Conservation (phyloP, 495 filamentous ascomycete genomes). For the Tuber umbilicatum region DNA sequence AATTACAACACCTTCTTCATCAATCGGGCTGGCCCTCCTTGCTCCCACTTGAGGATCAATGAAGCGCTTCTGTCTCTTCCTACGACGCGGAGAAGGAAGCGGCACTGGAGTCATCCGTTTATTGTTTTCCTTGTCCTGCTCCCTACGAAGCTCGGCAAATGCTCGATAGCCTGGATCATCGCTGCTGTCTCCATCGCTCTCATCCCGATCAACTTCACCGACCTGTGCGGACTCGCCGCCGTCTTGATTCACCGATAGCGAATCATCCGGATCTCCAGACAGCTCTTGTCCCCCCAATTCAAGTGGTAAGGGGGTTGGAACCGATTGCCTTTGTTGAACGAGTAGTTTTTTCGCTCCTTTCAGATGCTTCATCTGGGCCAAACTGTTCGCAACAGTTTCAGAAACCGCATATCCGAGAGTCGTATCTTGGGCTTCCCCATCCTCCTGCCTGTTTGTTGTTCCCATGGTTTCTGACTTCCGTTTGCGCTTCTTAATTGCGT, state of each 20-base stretch:
- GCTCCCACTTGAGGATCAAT: conserved; percentile 26
- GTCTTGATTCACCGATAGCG: background rate
- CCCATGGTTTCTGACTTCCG: background rate
- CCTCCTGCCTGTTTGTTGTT: background rate
- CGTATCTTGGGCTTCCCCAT: background rate
- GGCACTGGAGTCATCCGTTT: conserved; percentile 12
- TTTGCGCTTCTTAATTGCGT: background rate
- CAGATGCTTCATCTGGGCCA: conserved; percentile 12
- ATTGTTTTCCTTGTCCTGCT: conserved; percentile 29
- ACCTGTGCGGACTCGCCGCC: background rate
- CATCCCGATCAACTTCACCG: background rate
- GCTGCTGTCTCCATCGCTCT: background rate
- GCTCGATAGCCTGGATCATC: background rate
- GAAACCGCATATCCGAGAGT: background rate
- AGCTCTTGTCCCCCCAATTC: background rate
- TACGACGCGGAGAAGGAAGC: conserved; percentile 12
- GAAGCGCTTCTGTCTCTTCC: conserved; percentile 21
- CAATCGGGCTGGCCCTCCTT: conserved; percentile 22
- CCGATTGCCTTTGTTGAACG: background rate
- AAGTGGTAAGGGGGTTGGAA: background rate
- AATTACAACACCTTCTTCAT: conserved; percentile 4
- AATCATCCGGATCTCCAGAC: background rate
- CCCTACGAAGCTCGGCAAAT: background rate
- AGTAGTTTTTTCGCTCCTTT: conserved; percentile 10
- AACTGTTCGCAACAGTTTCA: conserved; percentile 6